Percentiles rank a stretch among this genome's conserved stretches.
Conservation (phyloP, 768 basidiomycete species). For the Filobasidium wieringae region DNA sequence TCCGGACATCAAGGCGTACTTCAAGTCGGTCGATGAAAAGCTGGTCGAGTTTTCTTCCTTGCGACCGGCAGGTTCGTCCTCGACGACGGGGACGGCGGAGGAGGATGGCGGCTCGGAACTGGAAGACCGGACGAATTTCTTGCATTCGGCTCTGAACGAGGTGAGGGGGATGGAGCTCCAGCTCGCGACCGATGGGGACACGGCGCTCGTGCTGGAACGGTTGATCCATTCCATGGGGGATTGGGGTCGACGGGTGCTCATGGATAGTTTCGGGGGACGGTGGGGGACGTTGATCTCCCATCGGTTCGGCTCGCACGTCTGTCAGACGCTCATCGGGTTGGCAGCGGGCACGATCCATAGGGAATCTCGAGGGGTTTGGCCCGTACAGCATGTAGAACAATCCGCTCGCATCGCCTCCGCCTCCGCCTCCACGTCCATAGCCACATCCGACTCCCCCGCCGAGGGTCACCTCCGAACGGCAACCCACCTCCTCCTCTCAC, state of each 20-base stretch:
- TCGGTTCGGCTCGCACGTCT: conserved; percentile 90
- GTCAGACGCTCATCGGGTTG: conserved; percentile 66
- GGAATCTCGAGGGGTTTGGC: conserved; percentile 36
- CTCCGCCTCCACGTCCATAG: background rate
- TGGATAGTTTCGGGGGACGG: conserved; percentile 70
- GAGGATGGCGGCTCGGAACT: conserved; percentile 41
- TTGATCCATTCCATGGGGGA: conserved; percentile 91
- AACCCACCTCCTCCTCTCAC: conserved; percentile 30
- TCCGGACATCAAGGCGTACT: conserved; percentile 83
- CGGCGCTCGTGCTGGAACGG: conserved; percentile 77
- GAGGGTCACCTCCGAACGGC: conserved; percentile 23
- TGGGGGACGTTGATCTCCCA: conserved; percentile 43
- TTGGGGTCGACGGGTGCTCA: conserved; percentile 79
- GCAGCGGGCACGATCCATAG: conserved; percentile 41
- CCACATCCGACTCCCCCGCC: background rate
- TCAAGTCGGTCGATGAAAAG: conserved; percentile 74
- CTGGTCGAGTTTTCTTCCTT: conserved; percentile 73
- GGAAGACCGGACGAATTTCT: conserved; percentile 59
- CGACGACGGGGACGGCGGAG: background rate
- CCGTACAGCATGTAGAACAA: conserved; percentile 39
- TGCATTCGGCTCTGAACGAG: conserved; percentile 69
- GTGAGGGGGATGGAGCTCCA: conserved; percentile 79
- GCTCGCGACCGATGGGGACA: conserved; percentile 86
- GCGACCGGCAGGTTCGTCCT: conserved; percentile 5
- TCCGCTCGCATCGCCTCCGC: background rate